Percentiles rank a stretch among this genome's conserved stretches.
Conservation (phyloP, 352 stramenopile species). For the Thalassiosira oceanica region DNA sequence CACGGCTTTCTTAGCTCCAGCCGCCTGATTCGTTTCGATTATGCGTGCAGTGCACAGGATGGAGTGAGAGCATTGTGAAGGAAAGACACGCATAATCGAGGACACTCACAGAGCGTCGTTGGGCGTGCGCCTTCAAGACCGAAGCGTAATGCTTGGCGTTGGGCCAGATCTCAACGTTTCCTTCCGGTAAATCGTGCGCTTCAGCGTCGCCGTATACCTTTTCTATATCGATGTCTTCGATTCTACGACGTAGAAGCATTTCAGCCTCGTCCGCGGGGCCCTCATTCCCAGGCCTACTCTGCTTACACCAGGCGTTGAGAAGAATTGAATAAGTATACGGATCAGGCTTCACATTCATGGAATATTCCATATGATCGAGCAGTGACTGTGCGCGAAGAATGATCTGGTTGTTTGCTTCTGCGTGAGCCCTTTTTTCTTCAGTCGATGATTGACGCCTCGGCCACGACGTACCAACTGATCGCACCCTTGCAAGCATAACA, state of each 20-base stretch:
- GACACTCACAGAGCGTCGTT: no score
- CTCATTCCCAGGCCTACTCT: conserved; percentile 40
- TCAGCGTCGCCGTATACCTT: conserved; percentile 17
- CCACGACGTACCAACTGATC: no score
- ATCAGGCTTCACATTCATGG: conserved; percentile 33
- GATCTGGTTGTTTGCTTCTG: conserved; percentile 23
- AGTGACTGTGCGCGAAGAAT: conserved; percentile 39
- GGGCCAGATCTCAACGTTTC: conserved; percentile 36
- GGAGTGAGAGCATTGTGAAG: no score
- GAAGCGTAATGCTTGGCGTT: conserved; percentile 51
- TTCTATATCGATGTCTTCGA: conserved; percentile 27
- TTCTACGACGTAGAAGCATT: conserved; percentile 37
- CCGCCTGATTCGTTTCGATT: conserved; percentile 45
- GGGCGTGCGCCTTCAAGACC: conserved; percentile 54
- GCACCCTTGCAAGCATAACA: conserved; percentile 32
- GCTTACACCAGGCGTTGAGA: conserved; percentile 42
- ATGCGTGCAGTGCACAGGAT: no score
- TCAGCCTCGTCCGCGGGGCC: conserved; percentile 41
- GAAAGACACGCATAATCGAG: no score
- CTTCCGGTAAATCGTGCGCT: background rate
- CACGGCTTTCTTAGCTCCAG: conserved; percentile 49
- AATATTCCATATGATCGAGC: conserved; percentile 47
- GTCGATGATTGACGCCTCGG: conserved; percentile 29
- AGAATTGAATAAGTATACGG: conserved; percentile 55
- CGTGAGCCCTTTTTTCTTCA: background rate